Base-by-base conservation (phyloP, 108 stramenopile species). In the Nannochloropsis oceanica region DNA sequence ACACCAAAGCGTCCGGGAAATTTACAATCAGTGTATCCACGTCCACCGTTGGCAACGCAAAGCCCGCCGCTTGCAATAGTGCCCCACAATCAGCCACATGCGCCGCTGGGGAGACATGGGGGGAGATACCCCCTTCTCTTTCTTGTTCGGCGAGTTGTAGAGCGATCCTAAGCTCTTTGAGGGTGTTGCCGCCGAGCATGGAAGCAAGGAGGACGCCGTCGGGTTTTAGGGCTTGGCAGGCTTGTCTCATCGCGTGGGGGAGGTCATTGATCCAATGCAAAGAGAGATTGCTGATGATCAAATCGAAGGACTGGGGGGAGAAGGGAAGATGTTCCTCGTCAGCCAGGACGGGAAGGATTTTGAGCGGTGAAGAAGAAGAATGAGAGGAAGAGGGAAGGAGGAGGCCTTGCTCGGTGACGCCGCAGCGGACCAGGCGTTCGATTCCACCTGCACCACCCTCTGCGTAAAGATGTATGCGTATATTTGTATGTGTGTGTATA, bases 261-360 rank as follows among this genome's bases (percentile, higher is more conserved):
- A 99, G 88, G 87, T 98, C 95, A 85, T 98, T 98, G 79, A 96
- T 91, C 97, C 97, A 99, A 85, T 99, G 97, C 84, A 99, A 85
- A 8, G 92, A 59, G 85, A 94, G 90, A 46, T 91, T 93, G 85
- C 94, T 95, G 42, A 97, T 34, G 43, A 81, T 1, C 89, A 97
- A 84, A 89, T 99, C 99, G 91, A 98, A 97, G 22, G 96, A 94
- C 20, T 90, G 94, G 80, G 95, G 94, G 12, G 94, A 93, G 91
- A 99, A 91, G 11, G 89, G 86, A 50, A 91, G 43, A 81, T 87
- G 43, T 81, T 91, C 90, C 84, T 91, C 90, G 59, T 90, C 88
- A 12, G 81, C 86, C 84, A 87, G 26, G 44, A 89, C n/a, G 81
- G 13, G 8, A 12, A 14, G 27, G 13, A 82, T 42, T n/a, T 42